These are phyloP conservation scores for Hawksworthiomyces lignivorus DNA, from an alignment of 2,329 filamentous ascomycete species.

Conservation along the genomic window DNA sequence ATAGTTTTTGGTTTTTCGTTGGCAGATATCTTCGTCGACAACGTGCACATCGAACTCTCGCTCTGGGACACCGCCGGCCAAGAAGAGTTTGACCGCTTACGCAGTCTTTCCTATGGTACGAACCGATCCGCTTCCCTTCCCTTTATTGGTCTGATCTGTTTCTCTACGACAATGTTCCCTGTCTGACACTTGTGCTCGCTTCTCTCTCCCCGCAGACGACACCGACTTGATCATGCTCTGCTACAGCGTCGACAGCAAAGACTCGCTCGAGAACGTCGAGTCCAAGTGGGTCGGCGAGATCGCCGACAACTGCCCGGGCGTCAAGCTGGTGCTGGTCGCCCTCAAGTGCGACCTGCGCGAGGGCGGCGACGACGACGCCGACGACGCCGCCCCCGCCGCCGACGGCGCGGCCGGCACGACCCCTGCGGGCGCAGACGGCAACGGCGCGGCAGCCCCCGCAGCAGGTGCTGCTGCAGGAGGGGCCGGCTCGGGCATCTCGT, in stretches of 20 bases:
- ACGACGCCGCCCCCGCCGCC: constrained; percentile 23
- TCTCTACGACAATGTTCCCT: too few relatives aligned
- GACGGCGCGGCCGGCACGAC: constrained; percentile 69
- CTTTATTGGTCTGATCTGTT: neutral
- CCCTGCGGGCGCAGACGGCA: constrained; percentile 58
- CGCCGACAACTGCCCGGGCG: constrained; percentile 91
- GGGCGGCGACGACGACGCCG: constrained; percentile 63
- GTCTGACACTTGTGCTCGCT: too few relatives aligned
- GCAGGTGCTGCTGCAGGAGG: constrained; percentile 14
- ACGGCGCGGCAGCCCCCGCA: constrained; percentile 12
- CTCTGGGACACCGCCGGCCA: constrained; percentile 98
- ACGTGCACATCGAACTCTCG: constrained; percentile 91
- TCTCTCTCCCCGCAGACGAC: constrained; percentile 49
- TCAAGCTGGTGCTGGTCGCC: constrained; percentile 90
- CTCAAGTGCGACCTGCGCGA: constrained; percentile 95
- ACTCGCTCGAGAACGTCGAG: constrained; percentile 96
- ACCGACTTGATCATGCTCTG: constrained; percentile 98
- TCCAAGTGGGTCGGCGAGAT: constrained; percentile 99
- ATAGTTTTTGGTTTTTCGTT: neutral
- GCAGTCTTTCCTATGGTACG: constrained; percentile 84
- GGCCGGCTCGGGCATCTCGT: constrained; percentile 45
- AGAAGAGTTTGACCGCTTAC: constrained; percentile 95
- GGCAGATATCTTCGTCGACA: constrained; percentile 94
- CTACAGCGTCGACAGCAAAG: constrained; percentile 93
- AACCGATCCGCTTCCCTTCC: neutral